A percentile compares a stretch with the other conserved stretches of the same genome.
Conservation (phyloP, 192 early-diverging fungal genomes). For the Coemansia sp. region DNA sequence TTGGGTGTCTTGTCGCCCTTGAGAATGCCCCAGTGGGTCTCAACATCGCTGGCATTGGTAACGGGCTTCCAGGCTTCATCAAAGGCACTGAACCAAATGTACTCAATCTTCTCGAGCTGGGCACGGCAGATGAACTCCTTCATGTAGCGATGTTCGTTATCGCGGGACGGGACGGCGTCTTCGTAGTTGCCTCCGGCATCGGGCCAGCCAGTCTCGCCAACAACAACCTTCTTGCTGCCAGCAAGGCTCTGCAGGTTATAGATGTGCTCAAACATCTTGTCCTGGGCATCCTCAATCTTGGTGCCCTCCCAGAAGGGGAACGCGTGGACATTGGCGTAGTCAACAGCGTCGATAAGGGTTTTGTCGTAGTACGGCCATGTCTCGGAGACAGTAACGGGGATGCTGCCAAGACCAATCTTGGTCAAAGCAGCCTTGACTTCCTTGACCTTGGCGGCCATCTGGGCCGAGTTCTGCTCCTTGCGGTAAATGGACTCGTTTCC, state of each 20-base stretch:
- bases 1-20: conserved; percentile 50
- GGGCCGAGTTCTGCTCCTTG: conserved; percentile 48
- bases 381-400: conserved; percentile 44
- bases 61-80: conserved; percentile 67
- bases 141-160: conserved; percentile 62
- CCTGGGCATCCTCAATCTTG: conserved; percentile 42
- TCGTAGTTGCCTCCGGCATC: conserved; percentile 49
- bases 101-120: conserved; percentile 53
- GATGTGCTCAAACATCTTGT: conserved; percentile 57
- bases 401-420: conserved; percentile 32
- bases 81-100: conserved; percentile 67
- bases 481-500: conserved; percentile 65
- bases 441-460: conserved; percentile 50
- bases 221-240: conserved; percentile 52
- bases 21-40: conserved; percentile 53
- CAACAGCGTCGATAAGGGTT: conserved; percentile 53
- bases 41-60: conserved; percentile 52
- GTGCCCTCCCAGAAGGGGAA: conserved; percentile 69
- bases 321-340: conserved; percentile 62
- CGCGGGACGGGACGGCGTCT: conserved; percentile 53
- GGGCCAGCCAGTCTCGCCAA: conserved; percentile 74
- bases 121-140: conserved; percentile 61
- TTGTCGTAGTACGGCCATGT: conserved; percentile 52
- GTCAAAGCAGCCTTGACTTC: conserved; percentile 48
- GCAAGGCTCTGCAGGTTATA: conserved; percentile 50